phyloP scores from a whole-genome alignment of 805 yeast genomes.

The Torulaspora maleeae region DNA sequence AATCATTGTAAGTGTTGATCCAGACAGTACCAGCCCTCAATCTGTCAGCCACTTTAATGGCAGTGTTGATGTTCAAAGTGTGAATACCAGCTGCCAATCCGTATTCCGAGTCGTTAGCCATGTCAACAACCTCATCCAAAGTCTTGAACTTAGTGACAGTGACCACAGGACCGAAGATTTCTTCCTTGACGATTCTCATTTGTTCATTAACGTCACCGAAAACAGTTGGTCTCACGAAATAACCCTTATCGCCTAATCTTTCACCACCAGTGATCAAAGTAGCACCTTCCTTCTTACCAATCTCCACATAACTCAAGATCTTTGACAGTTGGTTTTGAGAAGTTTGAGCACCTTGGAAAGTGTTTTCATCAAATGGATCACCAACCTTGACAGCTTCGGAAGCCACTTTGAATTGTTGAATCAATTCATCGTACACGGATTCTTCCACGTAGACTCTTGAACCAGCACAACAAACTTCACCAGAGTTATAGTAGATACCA shows the following conservation, averaged over 20 bases:
- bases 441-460: slow-evolving; percentile 89
- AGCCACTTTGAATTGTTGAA: slow-evolving; percentile 52
- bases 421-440: slow-evolving; percentile 70
- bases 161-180: slow-evolving; percentile 90
- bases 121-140: slow-evolving; percentile 70
- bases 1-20: slow-evolving; percentile 86
- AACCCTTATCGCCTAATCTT: slow-evolving; percentile 57
- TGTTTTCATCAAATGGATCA: slow-evolving; percentile 72
- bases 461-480: slow-evolving; percentile 95
- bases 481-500: slow-evolving; percentile 90
- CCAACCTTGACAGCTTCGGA: slow-evolving; percentile 65
- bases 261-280: slow-evolving; percentile 67
- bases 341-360: slow-evolving; percentile 90
- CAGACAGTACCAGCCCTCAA: slow-evolving; percentile 86
- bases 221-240: slow-evolving; percentile 66
- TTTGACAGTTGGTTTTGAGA: slow-evolving; percentile 73
- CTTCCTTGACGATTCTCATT: slow-evolving; percentile 69
- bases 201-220: slow-evolving; percentile 65
- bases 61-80: slow-evolving; percentile 68
- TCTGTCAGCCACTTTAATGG: slow-evolving; percentile 67
- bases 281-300: slow-evolving; percentile 83
- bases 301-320: slow-evolving; percentile 69
- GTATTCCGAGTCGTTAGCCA: slow-evolving; percentile 76
- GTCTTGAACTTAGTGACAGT: slow-evolving; percentile 75
- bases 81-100: slow-evolving; percentile 93